These are phyloP conservation scores for Cryphonectria parasitica DNA, from an alignment of 2,329 filamentous ascomycete genomes.

Conservation along the genomic window DNA sequence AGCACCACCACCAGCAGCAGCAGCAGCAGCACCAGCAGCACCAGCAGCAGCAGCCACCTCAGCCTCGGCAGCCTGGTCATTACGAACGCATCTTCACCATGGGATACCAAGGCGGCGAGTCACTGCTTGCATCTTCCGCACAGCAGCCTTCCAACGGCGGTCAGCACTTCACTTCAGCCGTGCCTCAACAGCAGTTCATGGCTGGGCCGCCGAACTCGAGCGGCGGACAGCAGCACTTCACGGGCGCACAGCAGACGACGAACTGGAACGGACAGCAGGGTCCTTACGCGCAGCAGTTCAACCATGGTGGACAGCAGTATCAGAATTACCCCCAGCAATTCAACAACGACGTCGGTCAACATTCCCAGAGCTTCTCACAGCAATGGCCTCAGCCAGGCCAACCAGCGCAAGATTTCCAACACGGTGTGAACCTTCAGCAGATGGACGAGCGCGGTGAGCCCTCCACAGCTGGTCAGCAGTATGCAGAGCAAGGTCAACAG, in stretches of 20 bases:
- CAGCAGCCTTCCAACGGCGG: neutral
- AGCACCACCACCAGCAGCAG: neutral
- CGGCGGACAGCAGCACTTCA: slow-evolving; percentile 6
- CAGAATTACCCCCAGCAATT: neutral
- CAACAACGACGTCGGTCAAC: neutral
- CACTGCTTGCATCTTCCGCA: neutral
- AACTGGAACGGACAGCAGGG: neutral
- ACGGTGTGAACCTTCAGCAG: neutral
- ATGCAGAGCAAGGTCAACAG: neutral
- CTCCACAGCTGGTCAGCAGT: neutral
- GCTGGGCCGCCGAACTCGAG: neutral
- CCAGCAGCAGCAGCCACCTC: neutral
- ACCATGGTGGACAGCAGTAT: neutral
- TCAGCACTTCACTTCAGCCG: neutral
- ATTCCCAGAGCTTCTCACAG: neutral
- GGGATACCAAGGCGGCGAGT: neutral
- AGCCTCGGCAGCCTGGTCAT: neutral
- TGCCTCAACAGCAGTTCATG: neutral
- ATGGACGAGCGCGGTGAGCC: neutral
- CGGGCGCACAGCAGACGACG: neutral
- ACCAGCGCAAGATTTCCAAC: neutral
- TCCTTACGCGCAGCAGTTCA: neutral
- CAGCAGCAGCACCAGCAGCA: neutral
- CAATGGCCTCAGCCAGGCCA: neutral
- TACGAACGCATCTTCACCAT: neutral